A percentile compares a stretch with the other conserved stretches of the same genome.
Evolutionary conservation across 129 eudicot species (phyloP).

Genomic region (Calendula officinalis): DNA sequence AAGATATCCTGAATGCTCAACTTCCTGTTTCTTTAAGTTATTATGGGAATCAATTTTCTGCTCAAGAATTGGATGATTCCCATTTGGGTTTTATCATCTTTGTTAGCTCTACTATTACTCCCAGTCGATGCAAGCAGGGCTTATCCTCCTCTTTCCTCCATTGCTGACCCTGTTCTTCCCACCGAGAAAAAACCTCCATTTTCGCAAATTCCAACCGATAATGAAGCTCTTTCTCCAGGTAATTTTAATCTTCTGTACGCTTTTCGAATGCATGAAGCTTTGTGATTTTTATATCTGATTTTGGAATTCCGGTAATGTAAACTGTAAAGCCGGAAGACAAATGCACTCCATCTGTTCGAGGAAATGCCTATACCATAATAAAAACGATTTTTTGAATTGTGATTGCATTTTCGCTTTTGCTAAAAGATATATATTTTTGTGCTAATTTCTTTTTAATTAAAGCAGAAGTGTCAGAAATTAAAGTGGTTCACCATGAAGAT

Average conservation of each 20-base stretch:
- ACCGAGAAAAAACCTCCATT: conserved; percentile 61
- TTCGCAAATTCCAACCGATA: conserved; percentile 46
- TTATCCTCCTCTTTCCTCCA: conserved; percentile 49
- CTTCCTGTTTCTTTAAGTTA: not conserved
- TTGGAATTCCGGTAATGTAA: not conserved
- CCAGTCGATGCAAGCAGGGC: conserved; percentile 34
- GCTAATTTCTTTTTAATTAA: not conserved
- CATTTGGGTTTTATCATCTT: conserved; percentile 43
- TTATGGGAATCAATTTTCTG: conserved; percentile 38
- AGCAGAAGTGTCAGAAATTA: conserved; percentile 47
- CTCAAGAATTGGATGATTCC: conserved; percentile 38
- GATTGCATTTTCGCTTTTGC: conserved; percentile 5
- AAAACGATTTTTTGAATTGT: not conserved
- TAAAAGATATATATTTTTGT: conserved; percentile 1
- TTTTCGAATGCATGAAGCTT: not conserved
- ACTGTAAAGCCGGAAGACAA: not conserved
- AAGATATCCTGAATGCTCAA: not conserved
- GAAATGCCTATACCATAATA: not conserved
- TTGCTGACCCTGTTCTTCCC: conserved; percentile 79
- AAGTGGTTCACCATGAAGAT: conserved; percentile 54
- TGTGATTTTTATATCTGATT: not conserved
- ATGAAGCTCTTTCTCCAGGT: conserved; percentile 74
- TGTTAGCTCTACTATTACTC: conserved; percentile 22
- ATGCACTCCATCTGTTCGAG: conserved; percentile 14
- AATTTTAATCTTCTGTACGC: not conserved